A percentile compares a stretch with the other conserved stretches of the same genome.
Evolutionary conservation across 2,329 filamentous ascomycete genomes (phyloP).

Genomic region (Cladosporium cucumerinum): DNA sequence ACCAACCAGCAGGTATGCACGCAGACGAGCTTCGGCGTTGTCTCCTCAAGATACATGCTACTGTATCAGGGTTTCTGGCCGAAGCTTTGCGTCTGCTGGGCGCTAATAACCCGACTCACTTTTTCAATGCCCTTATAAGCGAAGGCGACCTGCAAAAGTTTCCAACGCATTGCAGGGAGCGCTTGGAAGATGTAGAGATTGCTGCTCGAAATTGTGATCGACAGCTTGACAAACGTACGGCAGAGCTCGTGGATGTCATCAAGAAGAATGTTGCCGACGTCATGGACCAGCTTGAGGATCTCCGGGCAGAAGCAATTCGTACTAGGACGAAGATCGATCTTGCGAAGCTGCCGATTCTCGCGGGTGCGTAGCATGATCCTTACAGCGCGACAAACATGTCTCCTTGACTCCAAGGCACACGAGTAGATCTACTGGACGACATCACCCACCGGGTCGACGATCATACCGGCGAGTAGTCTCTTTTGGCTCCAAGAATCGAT

Average conservation of each 20-base stretch:
- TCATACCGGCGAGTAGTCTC: constrained; percentile 5
- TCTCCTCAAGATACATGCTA: constrained; percentile 1
- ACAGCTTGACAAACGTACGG: neutral
- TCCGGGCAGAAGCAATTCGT: neutral
- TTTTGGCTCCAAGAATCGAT: constrained; percentile 26
- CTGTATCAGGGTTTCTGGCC: constrained; percentile 7
- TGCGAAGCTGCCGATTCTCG: neutral
- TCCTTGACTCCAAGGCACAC: neutral
- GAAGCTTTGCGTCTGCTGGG: neutral
- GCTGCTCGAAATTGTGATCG: neutral
- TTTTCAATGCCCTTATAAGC: neutral
- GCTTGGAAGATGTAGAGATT: constrained; percentile 11
- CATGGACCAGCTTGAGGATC: neutral
- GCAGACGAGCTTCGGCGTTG: neutral
- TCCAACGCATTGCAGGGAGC: neutral
- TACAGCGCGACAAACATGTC: no score
- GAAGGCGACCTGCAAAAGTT: neutral
- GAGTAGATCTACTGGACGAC: neutral
- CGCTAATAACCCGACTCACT: neutral
- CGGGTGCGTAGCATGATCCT: neutral
- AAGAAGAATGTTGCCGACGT: neutral
- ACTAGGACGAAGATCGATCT: neutral
- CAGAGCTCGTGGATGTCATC: neutral
- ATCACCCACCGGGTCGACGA: neutral
- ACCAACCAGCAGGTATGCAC: neutral